A percentile compares a stretch with the other conserved stretches of the same genome.
Conservation (phyloP, 2,329 filamentous ascomycete species). For the Nothophaeocryptopus gaeumannii region DNA sequence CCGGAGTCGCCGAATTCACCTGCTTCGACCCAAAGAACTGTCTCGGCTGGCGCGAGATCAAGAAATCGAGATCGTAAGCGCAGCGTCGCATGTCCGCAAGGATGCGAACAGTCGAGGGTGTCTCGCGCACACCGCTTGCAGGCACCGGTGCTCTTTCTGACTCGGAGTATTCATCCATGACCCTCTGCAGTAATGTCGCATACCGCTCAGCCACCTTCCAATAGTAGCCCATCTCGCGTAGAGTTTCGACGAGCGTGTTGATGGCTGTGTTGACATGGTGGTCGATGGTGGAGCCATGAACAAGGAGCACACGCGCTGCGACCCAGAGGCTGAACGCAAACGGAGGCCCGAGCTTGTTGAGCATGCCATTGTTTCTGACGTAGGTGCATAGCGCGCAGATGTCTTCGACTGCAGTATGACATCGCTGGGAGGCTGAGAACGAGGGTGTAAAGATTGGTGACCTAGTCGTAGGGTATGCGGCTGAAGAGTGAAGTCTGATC, state of each 20-base stretch:
- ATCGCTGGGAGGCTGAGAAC: conserved; percentile 79
- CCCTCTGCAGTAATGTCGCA: conserved; percentile 72
- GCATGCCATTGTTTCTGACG: conserved; percentile 69
- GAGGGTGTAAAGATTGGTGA: conserved; percentile 88
- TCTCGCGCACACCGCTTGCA: conserved; percentile 66
- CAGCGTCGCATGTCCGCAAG: conserved; percentile 88
- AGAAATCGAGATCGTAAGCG: conserved; percentile 83
- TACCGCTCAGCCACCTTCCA: conserved; percentile 87
- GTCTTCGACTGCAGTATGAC: conserved; percentile 77
- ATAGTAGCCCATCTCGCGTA: conserved; percentile 74
- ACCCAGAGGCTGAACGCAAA: conserved; percentile 95
- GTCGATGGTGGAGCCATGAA: conserved; percentile 87
- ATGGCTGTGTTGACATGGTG: conserved; percentile 78
- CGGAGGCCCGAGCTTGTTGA: conserved; percentile 79
- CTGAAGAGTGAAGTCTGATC: conserved; percentile 86
- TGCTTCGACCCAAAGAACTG: conserved; percentile 36
- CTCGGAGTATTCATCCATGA: conserved; percentile 81
- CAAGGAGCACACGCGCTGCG: conserved; percentile 77
- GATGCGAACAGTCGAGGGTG: conserved; percentile 80
- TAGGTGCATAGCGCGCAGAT: conserved; percentile 76
- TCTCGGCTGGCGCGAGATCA: conserved; percentile 78
- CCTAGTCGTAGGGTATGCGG: conserved; percentile 84
- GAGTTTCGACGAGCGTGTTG: conserved; percentile 74
- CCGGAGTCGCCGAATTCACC: conserved; percentile 34
- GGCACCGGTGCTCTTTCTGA: conserved; percentile 60